Evolutionary conservation across 495 filamentous ascomycete species (phyloP).

Genomic region (Penicillium pancosmium): DNA sequence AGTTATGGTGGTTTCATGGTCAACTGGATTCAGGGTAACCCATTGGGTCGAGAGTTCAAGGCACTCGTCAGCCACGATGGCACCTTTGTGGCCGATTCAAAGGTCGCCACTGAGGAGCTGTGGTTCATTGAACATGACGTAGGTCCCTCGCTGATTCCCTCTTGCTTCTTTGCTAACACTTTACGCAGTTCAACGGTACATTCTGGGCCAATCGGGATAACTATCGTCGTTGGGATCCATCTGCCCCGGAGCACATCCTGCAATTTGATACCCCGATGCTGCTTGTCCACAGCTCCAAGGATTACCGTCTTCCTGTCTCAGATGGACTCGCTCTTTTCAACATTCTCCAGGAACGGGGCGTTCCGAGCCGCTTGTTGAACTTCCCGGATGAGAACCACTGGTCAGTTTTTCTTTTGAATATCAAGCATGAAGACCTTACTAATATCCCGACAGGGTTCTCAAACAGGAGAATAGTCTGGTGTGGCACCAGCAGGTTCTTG

Average conservation of each 20-base stretch:
- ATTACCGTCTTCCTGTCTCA: constrained; percentile 46
- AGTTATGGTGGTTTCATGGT: constrained; percentile 59
- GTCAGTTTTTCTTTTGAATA: constrained; percentile 18
- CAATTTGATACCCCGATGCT: constrained; percentile 49
- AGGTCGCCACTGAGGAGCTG: constrained; percentile 52
- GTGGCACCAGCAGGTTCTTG: constrained; percentile 52
- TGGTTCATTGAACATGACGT: constrained; percentile 48
- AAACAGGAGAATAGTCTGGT: constrained; percentile 48
- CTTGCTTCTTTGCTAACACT: constrained; percentile 16
- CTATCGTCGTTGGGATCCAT: constrained; percentile 49
- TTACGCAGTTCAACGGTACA: constrained; percentile 43
- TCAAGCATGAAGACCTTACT: not conserved
- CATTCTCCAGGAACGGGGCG: constrained; percentile 47
- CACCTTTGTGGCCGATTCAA: constrained; percentile 45
- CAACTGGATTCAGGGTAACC: constrained; percentile 61
- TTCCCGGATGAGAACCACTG: constrained; percentile 59
- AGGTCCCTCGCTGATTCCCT: constrained; percentile 14
- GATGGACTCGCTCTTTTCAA: constrained; percentile 52
- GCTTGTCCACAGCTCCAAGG: constrained; percentile 48
- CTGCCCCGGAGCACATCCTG: constrained; percentile 36
- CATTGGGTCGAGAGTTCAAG: constrained; percentile 55
- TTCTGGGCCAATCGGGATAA: constrained; percentile 45
- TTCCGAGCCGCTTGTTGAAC: constrained; percentile 61
- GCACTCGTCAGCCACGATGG: constrained; percentile 54
- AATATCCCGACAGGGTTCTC: constrained; percentile 30